A percentile compares a stretch with the other conserved stretches of the same genome.
Conservation (phyloP, 2,329 filamentous ascomycete species). For the Rhinocladiella mackenziei region DNA sequence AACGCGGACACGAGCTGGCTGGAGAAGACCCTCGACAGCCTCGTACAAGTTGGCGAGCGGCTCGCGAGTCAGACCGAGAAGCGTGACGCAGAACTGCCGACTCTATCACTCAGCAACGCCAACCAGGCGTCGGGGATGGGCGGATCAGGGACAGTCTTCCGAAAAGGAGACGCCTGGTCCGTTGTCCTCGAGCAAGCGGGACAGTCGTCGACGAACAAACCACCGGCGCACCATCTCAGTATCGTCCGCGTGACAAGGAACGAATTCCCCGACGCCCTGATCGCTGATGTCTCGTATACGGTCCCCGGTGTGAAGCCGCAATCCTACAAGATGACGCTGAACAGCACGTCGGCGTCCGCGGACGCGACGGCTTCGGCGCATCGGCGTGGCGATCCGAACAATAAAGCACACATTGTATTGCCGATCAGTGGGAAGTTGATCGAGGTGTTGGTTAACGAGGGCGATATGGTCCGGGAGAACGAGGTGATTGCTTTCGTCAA, state of each 20-base stretch:
- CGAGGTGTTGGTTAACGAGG: slow-evolving; percentile 54
- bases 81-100: slow-evolving; percentile 4
- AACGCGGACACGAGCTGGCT: slow-evolving; percentile 57
- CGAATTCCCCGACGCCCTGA: slow-evolving; percentile 55
- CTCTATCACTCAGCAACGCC: slow-evolving; percentile 2
- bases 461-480: slow-evolving; percentile 48
- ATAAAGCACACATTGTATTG: slow-evolving; percentile 52
- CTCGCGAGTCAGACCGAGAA: slow-evolving; percentile 14
- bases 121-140: slow-evolving; percentile 17
- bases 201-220: slow-evolving; percentile 25
- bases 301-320: slow-evolving; percentile 35
- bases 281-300: slow-evolving; percentile 52
- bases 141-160: slow-evolving; percentile 46
- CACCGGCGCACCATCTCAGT: slow-evolving; percentile 49
- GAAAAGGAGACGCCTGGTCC: slow-evolving; percentile 58
- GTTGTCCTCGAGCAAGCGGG: slow-evolving; percentile 43
- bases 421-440: slow-evolving; percentile 58
- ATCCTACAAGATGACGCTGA: slow-evolving; percentile 45
- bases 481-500: slow-evolving; percentile 57
- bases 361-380: slow-evolving; percentile 39
- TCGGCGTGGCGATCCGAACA: slow-evolving; percentile 47
- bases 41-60: slow-evolving; percentile 37
- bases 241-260: slow-evolving; percentile 55
- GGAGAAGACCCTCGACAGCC: slow-evolving; percentile 44
- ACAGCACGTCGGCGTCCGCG: slow-evolving; percentile 44